Base-by-base conservation (phyloP, 495 filamentous ascomycete species). In the Tuber magnatum region DNA sequence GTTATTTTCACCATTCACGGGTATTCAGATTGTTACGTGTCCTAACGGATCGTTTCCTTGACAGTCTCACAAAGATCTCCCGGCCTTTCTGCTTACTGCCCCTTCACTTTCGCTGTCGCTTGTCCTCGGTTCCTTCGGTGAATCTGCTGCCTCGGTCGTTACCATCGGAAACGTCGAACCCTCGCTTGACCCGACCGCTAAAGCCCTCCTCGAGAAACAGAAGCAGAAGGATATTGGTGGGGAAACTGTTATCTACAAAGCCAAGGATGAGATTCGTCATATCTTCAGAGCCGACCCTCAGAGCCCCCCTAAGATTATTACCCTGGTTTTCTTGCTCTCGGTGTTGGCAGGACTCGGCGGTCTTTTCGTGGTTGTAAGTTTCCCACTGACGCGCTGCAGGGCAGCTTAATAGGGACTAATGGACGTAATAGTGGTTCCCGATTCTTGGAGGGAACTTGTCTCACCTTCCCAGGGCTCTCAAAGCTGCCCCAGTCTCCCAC, bases 61-160 rank as follows among this genome's bases (percentile, higher is more conserved):
- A 68, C 83, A 97, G 94, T 88, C 90, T 70, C 92, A 94, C 75
- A 95, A 93, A 85, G 95, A 97, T 82, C 88, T 99, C 74, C 96
- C 95, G 41, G 76, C 90, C 56, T 93, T 96, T 85, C 88, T 98
- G 78, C 89, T 97, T 76, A 84, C 87, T 61, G 86, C 90, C 9
- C 82, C 87, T 40, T 80, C 88, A 88, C 93, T 18, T 87, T 97
- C 83, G 84, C 94, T 93, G 32, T 91, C 89, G 69, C 85, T 99
- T 43, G 86, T 97, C 69, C 88, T 99, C 75, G 96, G 88, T 72
- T 96, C 93, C 0, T 97, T 97, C 80, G 95, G 95, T 69, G 43
- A 71, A n/a, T 72, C 75, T 2, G 38, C 75, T 24, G 71, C 75
- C 6, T 79, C 76, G 42, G 32, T 81, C 12, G 40, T 70, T 24